These are phyloP conservation scores for Carallia brachiata DNA, from an alignment of 345 rosid species.

Conservation along the genomic window DNA sequence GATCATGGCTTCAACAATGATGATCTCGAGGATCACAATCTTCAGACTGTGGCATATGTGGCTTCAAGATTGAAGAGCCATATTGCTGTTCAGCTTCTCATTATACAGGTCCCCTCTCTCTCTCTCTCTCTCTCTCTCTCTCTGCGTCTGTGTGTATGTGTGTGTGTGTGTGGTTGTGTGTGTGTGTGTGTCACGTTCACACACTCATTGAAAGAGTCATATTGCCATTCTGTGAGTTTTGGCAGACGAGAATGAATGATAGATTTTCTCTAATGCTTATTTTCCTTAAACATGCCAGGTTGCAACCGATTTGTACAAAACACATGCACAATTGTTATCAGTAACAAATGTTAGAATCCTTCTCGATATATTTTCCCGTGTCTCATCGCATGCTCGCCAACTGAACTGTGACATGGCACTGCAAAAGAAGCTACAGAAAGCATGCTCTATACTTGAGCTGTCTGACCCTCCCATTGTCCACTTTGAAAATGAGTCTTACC, in stretches of 20 bases:
- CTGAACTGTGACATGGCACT: slow-evolving; percentile 49
- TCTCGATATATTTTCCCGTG: slow-evolving; percentile 51
- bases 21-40: slow-evolving; percentile 65
- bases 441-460: slow-evolving; percentile 65
- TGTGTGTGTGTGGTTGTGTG: too few relatives aligned
- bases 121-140: slow-evolving; percentile 1
- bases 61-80: slow-evolving; percentile 81
- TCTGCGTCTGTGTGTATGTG: too few relatives aligned
- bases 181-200: not conserved
- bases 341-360: slow-evolving; percentile 43
- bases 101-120: slow-evolving; percentile 55
- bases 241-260: not conserved
- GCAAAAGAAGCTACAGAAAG: slow-evolving; percentile 70
- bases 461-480: slow-evolving; percentile 81
- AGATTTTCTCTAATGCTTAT: not conserved
- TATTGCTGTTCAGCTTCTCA: slow-evolving; percentile 68
- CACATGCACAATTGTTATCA: slow-evolving; percentile 49
- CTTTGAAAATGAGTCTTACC: slow-evolving; percentile 83
- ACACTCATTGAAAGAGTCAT: not conserved
- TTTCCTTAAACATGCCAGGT: slow-evolving; percentile 48
- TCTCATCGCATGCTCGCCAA: slow-evolving; percentile 65
- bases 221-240: not conserved
- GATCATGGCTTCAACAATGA: slow-evolving; percentile 55
- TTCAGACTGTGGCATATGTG: slow-evolving; percentile 73
- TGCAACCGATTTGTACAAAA: slow-evolving; percentile 54